These are phyloP conservation scores for Trichoderma sp. DNA, from an alignment of 2,329 filamentous ascomycete genomes.

Conservation along the genomic window DNA sequence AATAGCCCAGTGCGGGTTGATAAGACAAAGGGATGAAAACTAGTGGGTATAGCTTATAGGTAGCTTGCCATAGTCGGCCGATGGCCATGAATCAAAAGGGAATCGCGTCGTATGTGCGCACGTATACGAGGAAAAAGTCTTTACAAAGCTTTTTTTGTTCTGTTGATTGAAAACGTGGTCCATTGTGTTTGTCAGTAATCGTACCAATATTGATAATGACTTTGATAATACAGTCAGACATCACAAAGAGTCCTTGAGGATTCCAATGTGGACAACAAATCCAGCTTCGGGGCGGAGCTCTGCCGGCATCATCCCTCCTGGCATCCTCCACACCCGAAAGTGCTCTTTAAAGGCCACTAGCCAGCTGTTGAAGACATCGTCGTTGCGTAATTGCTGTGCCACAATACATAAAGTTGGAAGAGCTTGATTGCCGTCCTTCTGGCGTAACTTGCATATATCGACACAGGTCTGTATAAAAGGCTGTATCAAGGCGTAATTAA, in stretches of 20 bases:
- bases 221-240: no score
- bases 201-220: neutral
- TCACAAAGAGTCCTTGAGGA: constrained; percentile 46
- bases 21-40: neutral
- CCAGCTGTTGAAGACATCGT: constrained; percentile 84
- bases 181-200: neutral
- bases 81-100: constrained; percentile 14
- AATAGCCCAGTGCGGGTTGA: constrained; percentile 5
- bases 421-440: neutral
- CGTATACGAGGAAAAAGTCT: neutral
- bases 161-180: neutral
- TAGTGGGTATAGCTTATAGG: neutral
- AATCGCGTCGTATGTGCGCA: constrained; percentile 10
- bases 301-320: constrained; percentile 58
- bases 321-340: constrained; percentile 77
- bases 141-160: neutral
- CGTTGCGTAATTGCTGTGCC: constrained; percentile 83
- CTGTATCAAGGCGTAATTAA: constrained; percentile 81
- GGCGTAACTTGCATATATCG: constrained; percentile 66
- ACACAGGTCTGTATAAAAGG: constrained; percentile 81
- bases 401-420: constrained; percentile 70
- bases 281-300: constrained; percentile 64
- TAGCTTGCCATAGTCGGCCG: constrained; percentile 12
- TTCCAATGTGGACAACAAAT: constrained; percentile 78
- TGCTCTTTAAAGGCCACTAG: constrained; percentile 61